These are phyloP conservation scores for Magnolia sinica DNA, from an alignment of 164 flowering plant species.

Conservation along the genomic window DNA sequence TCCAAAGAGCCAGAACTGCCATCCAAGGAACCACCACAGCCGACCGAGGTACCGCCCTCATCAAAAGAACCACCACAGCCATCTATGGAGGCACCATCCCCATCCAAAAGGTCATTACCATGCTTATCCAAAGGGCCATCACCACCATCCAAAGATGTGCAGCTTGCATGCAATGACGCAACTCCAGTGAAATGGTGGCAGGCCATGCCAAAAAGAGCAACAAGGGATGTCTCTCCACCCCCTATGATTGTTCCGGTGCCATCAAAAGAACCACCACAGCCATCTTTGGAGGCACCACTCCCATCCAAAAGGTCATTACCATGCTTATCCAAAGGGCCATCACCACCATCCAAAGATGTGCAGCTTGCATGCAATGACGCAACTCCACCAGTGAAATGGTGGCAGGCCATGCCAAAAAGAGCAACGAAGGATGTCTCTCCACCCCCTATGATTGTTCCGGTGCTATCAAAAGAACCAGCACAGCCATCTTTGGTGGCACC, in stretches of 20 bases:
- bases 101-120: slow-evolving; percentile 4
- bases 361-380: slow-evolving; percentile 27
- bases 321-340: slow-evolving; percentile 4
- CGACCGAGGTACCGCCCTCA: slow-evolving; percentile 16
- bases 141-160: slow-evolving; percentile 15
- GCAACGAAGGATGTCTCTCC: slow-evolving; percentile 30
- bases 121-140: slow-evolving; percentile 2
- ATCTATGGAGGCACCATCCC: too few species aligned
- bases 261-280: slow-evolving; percentile 10
- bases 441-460: slow-evolving; percentile 11
- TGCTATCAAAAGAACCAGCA: slow-evolving; percentile 23
- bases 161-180: slow-evolving; percentile 27
- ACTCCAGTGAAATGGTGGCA: slow-evolving; percentile 76
- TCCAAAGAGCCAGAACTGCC: slow-evolving; percentile 26
- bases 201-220: slow-evolving; percentile 80
- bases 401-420: slow-evolving; percentile 95
- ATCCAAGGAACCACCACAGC: slow-evolving; percentile 44
- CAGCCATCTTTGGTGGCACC: background rate
- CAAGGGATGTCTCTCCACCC: slow-evolving; percentile 30
- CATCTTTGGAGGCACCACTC: background rate
- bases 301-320: slow-evolving; percentile 14
- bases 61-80: background rate
- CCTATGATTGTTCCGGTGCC: background rate
- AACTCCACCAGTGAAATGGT: slow-evolving; percentile 65
- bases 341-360: slow-evolving; percentile 15